Base-by-base conservation (phyloP, 2,329 filamentous ascomycete genomes). In the Dothideomycetes sp. region DNA sequence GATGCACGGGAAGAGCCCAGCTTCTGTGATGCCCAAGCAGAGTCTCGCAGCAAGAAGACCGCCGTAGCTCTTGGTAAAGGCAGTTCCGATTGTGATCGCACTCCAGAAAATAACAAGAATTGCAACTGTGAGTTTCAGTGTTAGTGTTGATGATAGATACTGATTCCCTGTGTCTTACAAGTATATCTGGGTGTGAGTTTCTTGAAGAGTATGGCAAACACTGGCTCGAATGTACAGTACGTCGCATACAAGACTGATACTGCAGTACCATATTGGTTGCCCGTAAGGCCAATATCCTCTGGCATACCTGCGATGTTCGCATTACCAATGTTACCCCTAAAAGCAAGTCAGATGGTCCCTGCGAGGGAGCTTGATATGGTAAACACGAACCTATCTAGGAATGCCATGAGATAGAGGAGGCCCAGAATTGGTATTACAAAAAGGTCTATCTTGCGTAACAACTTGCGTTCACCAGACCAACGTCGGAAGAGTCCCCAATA, bases 401-500 rank as follows among this genome's bases (percentile, higher is more conserved):
- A 88, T 48, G 77, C 81, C 48, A 87, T 77, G 11, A 87, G 67
- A 54, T 89, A 89, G 12, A 83, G 59, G 5, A 73, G 56, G 73
- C 82, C 81, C 5, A 83, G 65, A 15, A 83, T 63, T 2, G 80
- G 80, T 11, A 84, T 69, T 18, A 84, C 67, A 51, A 72, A 67
- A 11, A 66, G 44, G 55, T 84, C 81, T 22, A 84, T 59, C 57
- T 81, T 84, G 40, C 74, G 66, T 31, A 83, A 63, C 15, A 84
- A 64, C 47, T 66, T 70, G 49, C 64, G 66, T 59, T 83, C n/a
- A n/a, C n/a, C n/a, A n/a, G n/a, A n/a, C n/a, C n/a, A n/a, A n/a
- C n/a, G n/a, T n/a, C n/a, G n/a, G n/a, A n/a, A n/a, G n/a, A n/a
- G n/a, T n/a, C n/a, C n/a, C n/a, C n/a, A n/a, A n/a, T n/a, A n/a